A percentile compares a stretch with the other conserved stretches of the same genome.
Conservation (phyloP, 768 basidiomycete species). For the Coprinopsis sp. region DNA sequence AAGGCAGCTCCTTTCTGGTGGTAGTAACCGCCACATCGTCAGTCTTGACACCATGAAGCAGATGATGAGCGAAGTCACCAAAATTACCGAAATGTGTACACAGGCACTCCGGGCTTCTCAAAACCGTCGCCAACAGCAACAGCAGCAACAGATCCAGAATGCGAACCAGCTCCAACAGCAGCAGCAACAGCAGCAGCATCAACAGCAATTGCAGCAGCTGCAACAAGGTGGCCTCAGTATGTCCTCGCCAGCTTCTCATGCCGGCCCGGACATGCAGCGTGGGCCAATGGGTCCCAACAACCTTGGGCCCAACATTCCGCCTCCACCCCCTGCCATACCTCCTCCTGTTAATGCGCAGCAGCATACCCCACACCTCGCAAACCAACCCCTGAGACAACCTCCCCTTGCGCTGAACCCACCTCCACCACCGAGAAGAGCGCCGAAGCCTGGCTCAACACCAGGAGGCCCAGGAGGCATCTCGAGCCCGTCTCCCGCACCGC, state of each 20-base stretch:
- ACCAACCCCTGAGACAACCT: conserved; percentile 17
- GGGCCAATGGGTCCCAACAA: neutral
- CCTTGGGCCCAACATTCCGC: conserved; percentile 3
- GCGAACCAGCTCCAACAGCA: conserved; percentile 15
- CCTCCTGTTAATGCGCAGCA: conserved; percentile 14
- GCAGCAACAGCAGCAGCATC: conserved; percentile 13
- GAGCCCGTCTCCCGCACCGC: conserved; percentile 45
- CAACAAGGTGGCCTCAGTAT: neutral
- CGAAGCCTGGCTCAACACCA: conserved; percentile 1
- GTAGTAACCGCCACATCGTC: conserved; percentile 39
- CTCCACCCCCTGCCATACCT: conserved; percentile 7
- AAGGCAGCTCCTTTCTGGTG: conserved; percentile 30
- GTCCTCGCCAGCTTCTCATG: neutral
- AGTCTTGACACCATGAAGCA: conserved; percentile 33
- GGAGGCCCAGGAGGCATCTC: conserved; percentile 26
- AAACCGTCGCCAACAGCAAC: conserved; percentile 15
- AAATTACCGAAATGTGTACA: conserved; percentile 37
- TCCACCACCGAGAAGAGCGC: conserved; percentile 12
- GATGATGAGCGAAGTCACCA: conserved; percentile 41
- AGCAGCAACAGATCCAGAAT: conserved; percentile 16
- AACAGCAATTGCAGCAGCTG: conserved; percentile 8
- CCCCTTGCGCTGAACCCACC: conserved; percentile 21
- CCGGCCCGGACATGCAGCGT: neutral
- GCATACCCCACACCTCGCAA: conserved; percentile 12
- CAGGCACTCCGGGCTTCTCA: conserved; percentile 17